Base-by-base conservation (phyloP, 352 stramenopile species). In the Phytophthora idaei region DNA sequence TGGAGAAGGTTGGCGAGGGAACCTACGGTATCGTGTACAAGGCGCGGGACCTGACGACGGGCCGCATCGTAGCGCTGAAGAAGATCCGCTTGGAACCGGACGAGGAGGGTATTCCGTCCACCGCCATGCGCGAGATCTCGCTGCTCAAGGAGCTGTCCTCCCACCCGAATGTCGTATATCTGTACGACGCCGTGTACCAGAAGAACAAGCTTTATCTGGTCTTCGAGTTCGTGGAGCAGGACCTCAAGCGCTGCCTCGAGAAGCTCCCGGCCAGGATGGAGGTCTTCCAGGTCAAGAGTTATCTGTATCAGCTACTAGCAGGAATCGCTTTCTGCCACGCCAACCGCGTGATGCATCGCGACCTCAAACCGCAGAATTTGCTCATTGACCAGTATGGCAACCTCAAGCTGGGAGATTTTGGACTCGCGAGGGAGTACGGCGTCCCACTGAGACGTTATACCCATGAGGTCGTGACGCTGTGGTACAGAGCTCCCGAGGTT, bases 1-100 rank as follows among this genome's bases (percentile, higher is more conserved):
- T 96, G 32, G 81, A 91, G 55, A 93, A 94, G 68, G 90, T 96
- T 62, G 89, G 89, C 51, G 96, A 98, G 84, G 95, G 96, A 68
- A 99, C 96, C 39, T 99, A 99, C 68, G 96, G 96, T 25, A 94
- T 98, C 53, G 96, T 99, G 34, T 99, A 98, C 90, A 98, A 98
- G 80, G 96, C 94, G 15, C 74, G 83, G n/a, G 95, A 98, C 73
- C 72, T 93, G 41, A 74, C 84, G 1, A 96, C 87, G 0, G 83
- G 97, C 31, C 83, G 83, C 70, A 97, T 98, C 68, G 93, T 99
- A 32, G 95, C 96, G 12, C 85, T 99, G 44, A 99, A 99, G 77
- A 97, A 97, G 65, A 94, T 97, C 56, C 85, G 88, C 0, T 67
- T 97, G 0, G 87, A 94, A 62, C 80, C 83, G 7, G 97, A 99